Conservation (phyloP, 768 basidiomycete species). For the Chalciporus sphaerocephalus region DNA sequence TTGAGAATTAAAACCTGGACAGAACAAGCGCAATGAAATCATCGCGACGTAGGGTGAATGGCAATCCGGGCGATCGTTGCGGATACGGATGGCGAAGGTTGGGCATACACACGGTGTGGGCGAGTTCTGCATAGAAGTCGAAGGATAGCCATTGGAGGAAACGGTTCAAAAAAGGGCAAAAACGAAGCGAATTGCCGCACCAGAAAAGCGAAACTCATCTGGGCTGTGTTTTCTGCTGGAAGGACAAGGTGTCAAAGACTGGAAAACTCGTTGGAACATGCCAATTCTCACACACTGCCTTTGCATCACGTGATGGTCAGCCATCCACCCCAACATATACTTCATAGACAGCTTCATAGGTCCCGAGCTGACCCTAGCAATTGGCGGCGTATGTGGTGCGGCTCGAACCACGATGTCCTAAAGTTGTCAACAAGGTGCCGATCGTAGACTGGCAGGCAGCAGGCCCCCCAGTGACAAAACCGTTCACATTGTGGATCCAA, state of each 20-base stretch:
- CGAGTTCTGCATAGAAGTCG: slow-evolving; percentile 8
- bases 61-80: background rate
- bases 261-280: background rate
- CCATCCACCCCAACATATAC: background rate
- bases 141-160: slow-evolving; percentile 8
- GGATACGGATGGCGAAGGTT: background rate
- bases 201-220: background rate
- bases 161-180: background rate
- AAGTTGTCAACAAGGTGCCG: background rate
- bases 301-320: slow-evolving; percentile 20
- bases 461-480: background rate
- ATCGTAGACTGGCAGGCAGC: slow-evolving; percentile 4
- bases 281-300: slow-evolving; percentile 7
- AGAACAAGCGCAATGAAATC: slow-evolving; percentile 5
- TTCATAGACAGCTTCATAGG: background rate
- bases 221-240: slow-evolving; percentile 20
- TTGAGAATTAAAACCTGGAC: background rate
- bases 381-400: too few relatives aligned
- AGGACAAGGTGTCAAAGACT: background rate
- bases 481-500: background rate
- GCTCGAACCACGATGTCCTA: too few relatives aligned
- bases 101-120: background rate
- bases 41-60: background rate
- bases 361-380: too few relatives aligned
- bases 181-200: slow-evolving; percentile 1